phyloP scores from a whole-genome alignment of 2,329 filamentous ascomycete genomes.

The Penicillium occitanis region DNA sequence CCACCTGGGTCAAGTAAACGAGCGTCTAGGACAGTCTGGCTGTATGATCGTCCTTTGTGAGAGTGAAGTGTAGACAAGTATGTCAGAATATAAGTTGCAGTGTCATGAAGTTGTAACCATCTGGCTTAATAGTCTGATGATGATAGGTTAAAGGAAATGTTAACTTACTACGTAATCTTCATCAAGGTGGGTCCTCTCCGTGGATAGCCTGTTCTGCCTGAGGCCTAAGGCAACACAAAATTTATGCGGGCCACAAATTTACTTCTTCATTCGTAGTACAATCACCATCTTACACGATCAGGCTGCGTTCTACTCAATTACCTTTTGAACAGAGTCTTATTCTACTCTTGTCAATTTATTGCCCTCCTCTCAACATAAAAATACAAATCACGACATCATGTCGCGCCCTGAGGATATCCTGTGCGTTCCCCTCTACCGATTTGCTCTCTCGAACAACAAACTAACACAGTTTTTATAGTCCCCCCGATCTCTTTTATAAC shows the following conservation, averaged over 20 bases:
- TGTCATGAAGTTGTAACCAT: neutral
- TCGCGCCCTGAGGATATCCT: slow-evolving; percentile 95
- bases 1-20: neutral
- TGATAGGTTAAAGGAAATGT: neutral
- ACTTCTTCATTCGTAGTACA: neutral
- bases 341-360: no score
- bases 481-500: slow-evolving; percentile 96
- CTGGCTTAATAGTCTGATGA: slow-evolving; percentile 19
- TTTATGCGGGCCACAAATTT: slow-evolving; percentile 11
- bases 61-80: neutral
- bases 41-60: neutral
- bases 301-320: neutral
- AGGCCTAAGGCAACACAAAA: slow-evolving; percentile 19
- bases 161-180: neutral
- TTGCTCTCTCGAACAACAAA: slow-evolving; percentile 18
- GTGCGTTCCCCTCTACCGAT: slow-evolving; percentile 51
- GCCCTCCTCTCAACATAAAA: neutral
- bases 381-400: slow-evolving; percentile 59
- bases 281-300: neutral
- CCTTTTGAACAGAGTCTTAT: neutral
- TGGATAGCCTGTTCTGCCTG: slow-evolving; percentile 11
- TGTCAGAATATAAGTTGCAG: neutral
- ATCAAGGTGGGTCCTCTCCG: neutral
- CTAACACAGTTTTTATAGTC: slow-evolving; percentile 52
- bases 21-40: no score